Percentiles rank a stretch among this genome's conserved stretches.
Evolutionary conservation across 768 basidiomycete genomes (phyloP).

Genomic region (Tricholoma terreum): DNA sequence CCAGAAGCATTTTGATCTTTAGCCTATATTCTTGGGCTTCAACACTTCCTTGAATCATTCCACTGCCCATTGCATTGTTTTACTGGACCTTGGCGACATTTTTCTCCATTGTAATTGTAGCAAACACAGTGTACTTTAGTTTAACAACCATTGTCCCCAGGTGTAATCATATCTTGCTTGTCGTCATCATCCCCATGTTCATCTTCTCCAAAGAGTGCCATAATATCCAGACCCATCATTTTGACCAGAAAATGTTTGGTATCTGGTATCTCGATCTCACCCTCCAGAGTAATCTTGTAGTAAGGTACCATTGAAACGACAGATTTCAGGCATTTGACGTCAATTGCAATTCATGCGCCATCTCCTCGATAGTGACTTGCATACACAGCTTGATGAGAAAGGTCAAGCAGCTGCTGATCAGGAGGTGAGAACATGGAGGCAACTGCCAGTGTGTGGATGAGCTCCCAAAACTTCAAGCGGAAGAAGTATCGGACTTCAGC

Average conservation of each 20-base stretch:
- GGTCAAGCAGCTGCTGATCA: not conserved
- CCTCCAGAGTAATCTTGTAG: not conserved
- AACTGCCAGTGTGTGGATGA: too few relatives aligned
- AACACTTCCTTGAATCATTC: not conserved
- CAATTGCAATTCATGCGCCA: too few relatives aligned
- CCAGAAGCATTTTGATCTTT: too few relatives aligned
- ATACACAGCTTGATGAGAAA: not conserved
- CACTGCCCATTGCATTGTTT: not conserved
- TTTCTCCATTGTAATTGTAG: not conserved
- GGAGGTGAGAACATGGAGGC: not conserved
- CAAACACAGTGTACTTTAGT: not conserved
- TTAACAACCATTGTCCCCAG: not conserved
- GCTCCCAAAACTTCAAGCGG: too few relatives aligned
- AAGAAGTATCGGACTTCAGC: too few relatives aligned
- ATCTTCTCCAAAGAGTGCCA: too few relatives aligned
- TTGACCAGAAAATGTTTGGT: not conserved
- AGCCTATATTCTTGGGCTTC: too few relatives aligned
- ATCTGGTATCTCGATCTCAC: not conserved
- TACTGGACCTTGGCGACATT: too few relatives aligned
- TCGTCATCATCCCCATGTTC: not conserved
- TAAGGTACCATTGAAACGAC: not conserved
- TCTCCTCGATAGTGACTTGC: too few relatives aligned
- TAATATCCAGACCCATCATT: not conserved
- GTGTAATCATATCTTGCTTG: not conserved
- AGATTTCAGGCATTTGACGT: too few relatives aligned